Base-by-base conservation (phyloP, 306 rosid species). In the Corylus avellana region DNA sequence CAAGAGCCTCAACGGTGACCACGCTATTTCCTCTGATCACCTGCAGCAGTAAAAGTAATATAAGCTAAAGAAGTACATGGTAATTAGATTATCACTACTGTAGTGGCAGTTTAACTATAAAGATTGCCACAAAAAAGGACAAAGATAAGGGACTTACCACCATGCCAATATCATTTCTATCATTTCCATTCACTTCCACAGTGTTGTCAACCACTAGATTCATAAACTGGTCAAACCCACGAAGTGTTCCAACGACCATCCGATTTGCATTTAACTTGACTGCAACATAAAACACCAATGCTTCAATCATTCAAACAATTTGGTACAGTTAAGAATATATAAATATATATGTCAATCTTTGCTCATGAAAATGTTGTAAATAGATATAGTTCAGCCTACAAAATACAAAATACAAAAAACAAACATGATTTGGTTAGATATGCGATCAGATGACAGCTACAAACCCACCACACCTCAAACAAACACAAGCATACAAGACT, bases 1-100 rank as follows among this genome's bases (percentile, higher is more conserved):
- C 99, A 51, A 95, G 99, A 7, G 99, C 99, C 83, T 95, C 98
- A 76, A 95, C 99, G 2, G 99, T 95, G 78, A 95, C 99, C 75
- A 95, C 98, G 71, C 99, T 93, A 42, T 95, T 95, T 82, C 99
- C 99, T 78, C 99, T 80, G 66, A 95, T 88, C 54, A 95, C 99
- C 98, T 95, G 96, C 83, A 87, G 75, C 51, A 82, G 79, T 16
- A 76, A 64, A 47, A 32, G 68, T 35, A 70, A 14, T 47, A 78
- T 48, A 55, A 77, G 75, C 22, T 71, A 16, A 14, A 75, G 49
- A 68, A 78, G 48, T 70, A 35, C 9, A n/a, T 8, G 18, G 47
- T 58, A 29, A 72, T 2, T 10, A 20, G 42, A 6, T 16, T 53
- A 46, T 64, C 7, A 32, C 8, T 29, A 17, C 10, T 7, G 50